Evolutionary conservation across 306 rosid species (phyloP).

Genomic region (Sindora glabra): DNA sequence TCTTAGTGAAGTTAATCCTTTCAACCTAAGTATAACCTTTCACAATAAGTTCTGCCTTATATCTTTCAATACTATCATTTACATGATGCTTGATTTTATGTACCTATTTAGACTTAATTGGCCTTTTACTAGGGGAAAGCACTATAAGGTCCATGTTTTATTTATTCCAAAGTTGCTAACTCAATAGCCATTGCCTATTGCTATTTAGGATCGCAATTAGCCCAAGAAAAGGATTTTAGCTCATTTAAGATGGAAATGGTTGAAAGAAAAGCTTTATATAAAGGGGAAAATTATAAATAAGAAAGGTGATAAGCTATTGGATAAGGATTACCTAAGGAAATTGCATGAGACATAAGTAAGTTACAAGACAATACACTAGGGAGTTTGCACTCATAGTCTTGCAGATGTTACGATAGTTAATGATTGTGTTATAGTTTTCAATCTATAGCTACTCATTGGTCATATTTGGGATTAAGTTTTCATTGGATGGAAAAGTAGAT

Average conservation of each 20-base stretch:
- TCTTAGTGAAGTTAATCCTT: too few species aligned
- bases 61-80: neutral
- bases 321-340: neutral
- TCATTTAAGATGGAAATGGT: too few species aligned
- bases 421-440: too few species aligned
- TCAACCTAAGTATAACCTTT: too few species aligned
- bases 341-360: too few species aligned
- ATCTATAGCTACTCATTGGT: too few species aligned
- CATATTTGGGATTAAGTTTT: neutral
- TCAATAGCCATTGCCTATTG: neutral
- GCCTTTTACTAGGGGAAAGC: neutral
- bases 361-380: too few species aligned
- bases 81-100: neutral
- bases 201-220: neutral
- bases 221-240: neutral
- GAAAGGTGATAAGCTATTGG: neutral
- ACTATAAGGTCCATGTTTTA: neutral
- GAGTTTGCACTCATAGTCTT: too few species aligned
- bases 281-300: neutral
- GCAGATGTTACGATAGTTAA: neutral
- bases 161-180: neutral
- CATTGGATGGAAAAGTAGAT: too few species aligned
- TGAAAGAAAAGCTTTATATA: neutral
- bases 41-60: neutral
- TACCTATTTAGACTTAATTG: neutral